Evolutionary conservation across 495 filamentous ascomycete genomes (phyloP).

Genomic region (Neurospora sublineolata): DNA sequence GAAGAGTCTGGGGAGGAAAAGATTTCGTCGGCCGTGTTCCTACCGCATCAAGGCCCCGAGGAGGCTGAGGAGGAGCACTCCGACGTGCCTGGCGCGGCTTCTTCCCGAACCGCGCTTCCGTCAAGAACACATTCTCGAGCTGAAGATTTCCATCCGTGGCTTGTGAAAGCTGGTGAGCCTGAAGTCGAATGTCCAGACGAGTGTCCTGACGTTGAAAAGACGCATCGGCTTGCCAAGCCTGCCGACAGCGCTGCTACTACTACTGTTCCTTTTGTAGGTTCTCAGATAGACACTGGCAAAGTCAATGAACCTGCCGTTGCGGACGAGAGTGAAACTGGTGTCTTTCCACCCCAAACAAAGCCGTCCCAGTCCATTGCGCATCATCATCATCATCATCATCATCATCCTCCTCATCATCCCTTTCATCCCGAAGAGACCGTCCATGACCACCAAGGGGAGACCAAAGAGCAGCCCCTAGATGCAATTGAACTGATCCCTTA

Average conservation of each 20-base stretch:
- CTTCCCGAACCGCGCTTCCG: slow-evolving; percentile 7
- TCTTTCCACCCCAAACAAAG: slow-evolving; percentile 9
- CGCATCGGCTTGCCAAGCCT: slow-evolving; percentile 9
- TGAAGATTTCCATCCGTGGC: slow-evolving; percentile 36
- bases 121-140: slow-evolving; percentile 19
- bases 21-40: slow-evolving; percentile 87
- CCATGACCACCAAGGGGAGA: slow-evolving; percentile 33
- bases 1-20: slow-evolving; percentile 87
- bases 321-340: slow-evolving; percentile 27
- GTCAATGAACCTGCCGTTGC: slow-evolving; percentile 28
- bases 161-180: slow-evolving; percentile 39
- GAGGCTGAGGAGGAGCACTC: slow-evolving; percentile 36
- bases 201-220: slow-evolving; percentile 10
- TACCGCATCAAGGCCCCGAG: slow-evolving; percentile 67
- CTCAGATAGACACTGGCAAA: slow-evolving; percentile 19
- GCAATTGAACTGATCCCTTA: slow-evolving; percentile 96
- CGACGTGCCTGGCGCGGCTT: slow-evolving; percentile 26
- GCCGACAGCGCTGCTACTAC: slow-evolving; percentile 2
- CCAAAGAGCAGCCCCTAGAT: slow-evolving; percentile 54
- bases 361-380: slow-evolving; percentile 26
- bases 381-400: slow-evolving; percentile 6
- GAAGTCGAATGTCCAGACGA: slow-evolving; percentile 26
- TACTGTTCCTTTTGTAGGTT: slow-evolving; percentile 13
- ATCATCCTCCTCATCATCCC: slow-evolving; percentile 7
- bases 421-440: slow-evolving; percentile 26